Percentiles rank a stretch among this genome's conserved stretches.
Evolutionary conservation across 768 basidiomycete species (phyloP).

Genomic region (Russula ochroleuca): DNA sequence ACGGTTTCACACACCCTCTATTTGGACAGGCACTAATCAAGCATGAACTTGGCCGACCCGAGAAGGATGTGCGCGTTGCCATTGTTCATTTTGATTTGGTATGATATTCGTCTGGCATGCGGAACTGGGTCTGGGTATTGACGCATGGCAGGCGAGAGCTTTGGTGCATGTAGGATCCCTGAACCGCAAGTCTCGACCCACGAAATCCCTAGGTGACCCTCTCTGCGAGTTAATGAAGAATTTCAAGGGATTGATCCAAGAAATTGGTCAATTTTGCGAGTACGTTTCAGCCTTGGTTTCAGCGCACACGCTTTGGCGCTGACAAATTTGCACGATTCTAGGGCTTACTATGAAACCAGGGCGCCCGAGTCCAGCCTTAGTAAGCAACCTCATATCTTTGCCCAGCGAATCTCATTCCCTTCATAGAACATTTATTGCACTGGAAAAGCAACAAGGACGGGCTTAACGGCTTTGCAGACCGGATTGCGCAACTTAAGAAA

Average conservation of each 20-base stretch:
- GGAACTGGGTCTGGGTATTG: neutral
- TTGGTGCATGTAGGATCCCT: conserved; percentile 10
- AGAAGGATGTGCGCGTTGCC: conserved; percentile 19
- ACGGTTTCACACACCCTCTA: neutral
- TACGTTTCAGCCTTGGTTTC: neutral
- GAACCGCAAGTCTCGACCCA: conserved; percentile 9
- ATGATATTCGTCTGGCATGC: neutral
- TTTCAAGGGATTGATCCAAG: conserved; percentile 6
- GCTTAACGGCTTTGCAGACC: conserved; percentile 3
- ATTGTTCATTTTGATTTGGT: conserved; percentile 17
- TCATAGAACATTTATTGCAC: conserved; percentile 9
- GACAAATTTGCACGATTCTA: neutral
- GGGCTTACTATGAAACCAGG: conserved; percentile 14
- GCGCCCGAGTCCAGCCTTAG: neutral
- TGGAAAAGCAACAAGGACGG: conserved; percentile 1
- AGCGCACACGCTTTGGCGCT: too few species aligned
- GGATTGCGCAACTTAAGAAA: neutral
- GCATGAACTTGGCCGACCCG: neutral
- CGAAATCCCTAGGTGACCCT: conserved; percentile 1
- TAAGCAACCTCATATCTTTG: neutral
- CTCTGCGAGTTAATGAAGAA: neutral
- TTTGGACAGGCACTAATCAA: conserved; percentile 3
- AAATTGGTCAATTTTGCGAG: conserved; percentile 17
- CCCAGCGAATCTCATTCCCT: neutral
- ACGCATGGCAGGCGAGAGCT: conserved; percentile 5